Base-by-base conservation (phyloP, 2,329 filamentous ascomycete genomes). In the Phialophora macrospora region DNA sequence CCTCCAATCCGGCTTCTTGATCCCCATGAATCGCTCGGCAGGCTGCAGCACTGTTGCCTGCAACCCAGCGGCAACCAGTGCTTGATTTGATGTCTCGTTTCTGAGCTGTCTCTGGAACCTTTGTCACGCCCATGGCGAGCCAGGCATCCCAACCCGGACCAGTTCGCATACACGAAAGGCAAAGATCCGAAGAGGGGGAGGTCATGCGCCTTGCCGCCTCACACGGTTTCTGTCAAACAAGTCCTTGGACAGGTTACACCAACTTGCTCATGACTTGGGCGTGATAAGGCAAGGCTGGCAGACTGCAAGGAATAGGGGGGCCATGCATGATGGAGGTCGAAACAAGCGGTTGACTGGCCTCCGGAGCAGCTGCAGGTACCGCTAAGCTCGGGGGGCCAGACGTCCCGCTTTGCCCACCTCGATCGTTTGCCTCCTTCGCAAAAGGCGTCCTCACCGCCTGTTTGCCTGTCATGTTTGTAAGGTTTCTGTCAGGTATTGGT, bases 321-420 rank as follows among this genome's bases (percentile, higher is more conserved):
- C 11, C 48, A 51, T 51, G 48, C 48, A 51, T 51, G 48, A 51
- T 14, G 48, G 48, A 51, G 48, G 48, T 51, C 59, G 60, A 66
- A 68, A 65, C 63, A 68, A 68, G 60, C 63, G 66, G 62, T 55
- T 68, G 62, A 54, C 22, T 52, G 26, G 57, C 28, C 44, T 46
- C 24, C n/a, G 46, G 38, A 44, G 34, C 63, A 62, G 22, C 56
- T 66, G 66, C 66, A 68, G 66, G 66, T 68, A 68, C 66, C 32
- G 51, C n/a, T 34, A 59, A 22, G 22, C 44, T 34, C 34, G 24
- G 32, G 55, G 30, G 30, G 8, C 55, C 14, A 20, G 41, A 41
- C 14, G 9, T 49, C 30, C 41, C 56, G 24, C 28, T n/a, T n/a
- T 22, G 56, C 56, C 56, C 46, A 14, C 26, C 48, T 22, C 55